Conservation (phyloP, 352 stramenopile genomes). For the Globisporangium nodosum region DNA sequence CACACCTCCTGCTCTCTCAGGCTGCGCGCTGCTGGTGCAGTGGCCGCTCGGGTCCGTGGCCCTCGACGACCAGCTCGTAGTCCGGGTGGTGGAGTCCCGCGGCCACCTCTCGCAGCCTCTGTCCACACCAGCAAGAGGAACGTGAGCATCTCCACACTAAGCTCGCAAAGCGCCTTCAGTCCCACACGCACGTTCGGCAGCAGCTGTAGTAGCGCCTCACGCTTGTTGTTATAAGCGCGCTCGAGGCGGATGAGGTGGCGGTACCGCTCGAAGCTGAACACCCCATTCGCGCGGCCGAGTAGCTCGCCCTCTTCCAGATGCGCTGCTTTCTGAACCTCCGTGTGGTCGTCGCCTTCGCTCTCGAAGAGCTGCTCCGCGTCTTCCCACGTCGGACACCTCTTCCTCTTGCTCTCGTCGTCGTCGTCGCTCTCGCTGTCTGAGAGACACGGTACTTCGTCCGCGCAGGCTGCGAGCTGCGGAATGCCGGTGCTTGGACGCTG, state of each 20-base stretch:
- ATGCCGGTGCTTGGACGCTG: conserved; percentile 17
- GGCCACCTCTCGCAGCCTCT: conserved; percentile 34
- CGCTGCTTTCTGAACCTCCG: conserved; percentile 4
- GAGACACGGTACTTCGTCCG: conserved; percentile 44
- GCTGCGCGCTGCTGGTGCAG: conserved; percentile 21
- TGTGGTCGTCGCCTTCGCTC: neutral
- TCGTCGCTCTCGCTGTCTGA: conserved; percentile 77
- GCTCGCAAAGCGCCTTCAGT: too few relatives aligned
- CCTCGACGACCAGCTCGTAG: conserved; percentile 41
- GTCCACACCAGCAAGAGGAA: neutral
- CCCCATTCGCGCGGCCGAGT: conserved; percentile 23
- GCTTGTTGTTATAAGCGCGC: conserved; percentile 41
- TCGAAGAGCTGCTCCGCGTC: conserved; percentile 29
- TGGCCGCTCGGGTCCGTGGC: conserved; percentile 37
- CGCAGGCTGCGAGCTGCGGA: conserved; percentile 22
- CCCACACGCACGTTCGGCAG: conserved; percentile 40
- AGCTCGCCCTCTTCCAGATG: conserved; percentile 36
- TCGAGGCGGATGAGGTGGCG: conserved; percentile 55
- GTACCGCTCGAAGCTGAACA: conserved; percentile 50
- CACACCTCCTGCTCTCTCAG: neutral
- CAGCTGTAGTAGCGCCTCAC: conserved; percentile 38
- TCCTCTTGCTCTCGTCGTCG: conserved; percentile 3
- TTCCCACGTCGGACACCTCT: conserved; percentile 16
- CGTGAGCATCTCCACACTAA: neutral
- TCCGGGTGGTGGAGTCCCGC: conserved; percentile 33